A percentile compares a stretch with the other conserved stretches of the same genome.
Evolutionary conservation across 2,329 filamentous ascomycete species (phyloP).

Genomic region (Xenoacremonium recifei): DNA sequence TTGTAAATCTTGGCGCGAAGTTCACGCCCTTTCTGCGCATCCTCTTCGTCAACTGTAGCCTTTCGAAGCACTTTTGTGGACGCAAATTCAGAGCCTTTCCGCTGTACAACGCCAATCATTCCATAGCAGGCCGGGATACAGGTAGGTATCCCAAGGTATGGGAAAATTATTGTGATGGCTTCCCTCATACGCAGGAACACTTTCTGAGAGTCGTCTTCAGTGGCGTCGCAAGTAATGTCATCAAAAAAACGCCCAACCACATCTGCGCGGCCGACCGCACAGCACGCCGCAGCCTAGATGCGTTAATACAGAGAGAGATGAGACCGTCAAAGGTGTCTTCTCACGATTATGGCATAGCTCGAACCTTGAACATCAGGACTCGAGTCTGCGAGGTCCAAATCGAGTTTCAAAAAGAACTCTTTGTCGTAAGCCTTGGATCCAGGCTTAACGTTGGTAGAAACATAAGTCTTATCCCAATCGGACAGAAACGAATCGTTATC

Average conservation of each 20-base stretch:
- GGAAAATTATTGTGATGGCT: slow-evolving; percentile 15
- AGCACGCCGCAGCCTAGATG: slow-evolving; percentile 12
- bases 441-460: slow-evolving; percentile 13
- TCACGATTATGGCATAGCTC: slow-evolving; percentile 11
- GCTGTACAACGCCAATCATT: slow-evolving; percentile 17
- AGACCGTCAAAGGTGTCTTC: not conserved
- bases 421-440: slow-evolving; percentile 8
- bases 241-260: slow-evolving; percentile 13
- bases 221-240: slow-evolving; percentile 9
- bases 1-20: slow-evolving; percentile 12
- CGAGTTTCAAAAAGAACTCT: slow-evolving; percentile 6
- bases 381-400: slow-evolving; percentile 2
- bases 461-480: slow-evolving; percentile 13
- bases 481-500: slow-evolving; percentile 11
- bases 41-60: slow-evolving; percentile 9
- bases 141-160: slow-evolving; percentile 15
- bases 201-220: slow-evolving; percentile 8
- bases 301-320: not conserved
- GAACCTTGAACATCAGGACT: slow-evolving; percentile 3
- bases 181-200: slow-evolving; percentile 10
- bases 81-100: slow-evolving; percentile 11
- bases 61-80: slow-evolving; percentile 12
- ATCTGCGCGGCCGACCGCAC: slow-evolving; percentile 14
- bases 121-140: slow-evolving; percentile 17
- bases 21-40: slow-evolving; percentile 7